phyloP scores from a whole-genome alignment of 192 early-diverging fungal genomes.

The Backusella tarrabulga region DNA sequence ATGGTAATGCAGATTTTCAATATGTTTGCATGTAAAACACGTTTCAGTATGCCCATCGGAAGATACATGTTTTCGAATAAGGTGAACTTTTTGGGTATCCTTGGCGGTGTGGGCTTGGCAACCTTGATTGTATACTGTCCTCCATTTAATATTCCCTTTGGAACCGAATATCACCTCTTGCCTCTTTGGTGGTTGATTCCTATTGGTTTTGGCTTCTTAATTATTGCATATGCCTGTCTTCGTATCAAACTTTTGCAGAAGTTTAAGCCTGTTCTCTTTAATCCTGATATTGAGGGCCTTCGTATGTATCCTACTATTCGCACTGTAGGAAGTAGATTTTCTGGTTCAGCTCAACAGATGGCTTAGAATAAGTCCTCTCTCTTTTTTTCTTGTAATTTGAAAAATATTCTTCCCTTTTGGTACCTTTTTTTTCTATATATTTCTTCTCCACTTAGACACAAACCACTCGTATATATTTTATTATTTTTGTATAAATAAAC shows the following conservation, averaged over 20 bases:
- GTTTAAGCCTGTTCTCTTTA: constrained; percentile 63
- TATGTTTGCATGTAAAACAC: constrained; percentile 88
- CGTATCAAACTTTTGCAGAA: constrained; percentile 63
- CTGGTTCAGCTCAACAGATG: not conserved
- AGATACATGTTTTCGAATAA: constrained; percentile 81
- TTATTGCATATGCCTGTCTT: constrained; percentile 72
- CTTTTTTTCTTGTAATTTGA: not conserved
- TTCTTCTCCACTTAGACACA: not conserved
- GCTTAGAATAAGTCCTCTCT: not conserved
- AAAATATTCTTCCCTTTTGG: not conserved
- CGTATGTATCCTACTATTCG: constrained; percentile 80
- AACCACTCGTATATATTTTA: not conserved
- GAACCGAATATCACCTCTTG: constrained; percentile 58
- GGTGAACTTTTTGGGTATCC: constrained; percentile 67
- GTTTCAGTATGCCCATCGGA: constrained; percentile 66
- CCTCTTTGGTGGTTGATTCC: constrained; percentile 82
- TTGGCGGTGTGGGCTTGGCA: constrained; percentile 64
- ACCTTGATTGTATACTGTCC: constrained; percentile 83
- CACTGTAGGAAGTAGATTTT: constrained; percentile 15
- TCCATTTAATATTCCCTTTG: constrained; percentile 75
- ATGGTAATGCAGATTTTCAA: constrained; percentile 93
- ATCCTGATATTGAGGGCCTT: constrained; percentile 79
- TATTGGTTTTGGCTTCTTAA: constrained; percentile 76
- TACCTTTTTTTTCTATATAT: not conserved
- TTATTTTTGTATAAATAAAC: not conserved